Conservation (phyloP, 306 rosid genomes). For the Astragalus glycyphyllos region DNA sequence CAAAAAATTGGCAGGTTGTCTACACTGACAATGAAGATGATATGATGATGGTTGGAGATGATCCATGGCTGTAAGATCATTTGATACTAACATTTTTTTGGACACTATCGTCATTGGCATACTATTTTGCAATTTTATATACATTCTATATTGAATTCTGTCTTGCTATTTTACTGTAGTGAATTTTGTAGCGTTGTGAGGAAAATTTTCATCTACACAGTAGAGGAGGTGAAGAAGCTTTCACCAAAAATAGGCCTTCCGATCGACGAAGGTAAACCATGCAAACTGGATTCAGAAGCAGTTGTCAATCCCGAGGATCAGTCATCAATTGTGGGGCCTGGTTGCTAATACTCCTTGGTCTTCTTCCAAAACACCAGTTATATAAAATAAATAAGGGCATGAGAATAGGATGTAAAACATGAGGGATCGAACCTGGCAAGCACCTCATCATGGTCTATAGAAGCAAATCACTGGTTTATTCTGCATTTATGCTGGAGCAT, state of each 20-base stretch:
- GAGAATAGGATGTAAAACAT: constrained; percentile 40
- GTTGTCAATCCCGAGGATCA: constrained; percentile 75
- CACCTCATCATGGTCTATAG: constrained; percentile 36
- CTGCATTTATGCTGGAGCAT: constrained; percentile 40
- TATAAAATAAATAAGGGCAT: constrained; percentile 46
- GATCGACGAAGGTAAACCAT: constrained; percentile 55
- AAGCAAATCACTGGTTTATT: constrained; percentile 33
- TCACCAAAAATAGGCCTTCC: constrained; percentile 81
- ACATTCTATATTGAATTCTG: constrained; percentile 22
- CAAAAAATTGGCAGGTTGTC: constrained; percentile 87
- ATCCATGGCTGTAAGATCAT: constrained; percentile 93
- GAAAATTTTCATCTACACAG: constrained; percentile 91
- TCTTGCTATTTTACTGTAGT: constrained; percentile 57
- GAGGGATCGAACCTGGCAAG: constrained; percentile 43
- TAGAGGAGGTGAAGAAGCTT: constrained; percentile 88
- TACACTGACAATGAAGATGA: constrained; percentile 97
- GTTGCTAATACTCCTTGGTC: constrained; percentile 54
- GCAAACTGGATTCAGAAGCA: constrained; percentile 67
- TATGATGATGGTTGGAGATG: constrained; percentile 99
- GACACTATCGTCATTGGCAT: constrained; percentile 5
- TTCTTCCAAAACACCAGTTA: constrained; percentile 34
- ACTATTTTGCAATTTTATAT: constrained; percentile 21
- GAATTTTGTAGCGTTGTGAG: constrained; percentile 92
- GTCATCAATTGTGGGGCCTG: constrained; percentile 72
- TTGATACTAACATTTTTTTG: constrained; percentile 14